Base-by-base conservation (phyloP, 1,139 yeast species). In the Kodamaea suecica region DNA sequence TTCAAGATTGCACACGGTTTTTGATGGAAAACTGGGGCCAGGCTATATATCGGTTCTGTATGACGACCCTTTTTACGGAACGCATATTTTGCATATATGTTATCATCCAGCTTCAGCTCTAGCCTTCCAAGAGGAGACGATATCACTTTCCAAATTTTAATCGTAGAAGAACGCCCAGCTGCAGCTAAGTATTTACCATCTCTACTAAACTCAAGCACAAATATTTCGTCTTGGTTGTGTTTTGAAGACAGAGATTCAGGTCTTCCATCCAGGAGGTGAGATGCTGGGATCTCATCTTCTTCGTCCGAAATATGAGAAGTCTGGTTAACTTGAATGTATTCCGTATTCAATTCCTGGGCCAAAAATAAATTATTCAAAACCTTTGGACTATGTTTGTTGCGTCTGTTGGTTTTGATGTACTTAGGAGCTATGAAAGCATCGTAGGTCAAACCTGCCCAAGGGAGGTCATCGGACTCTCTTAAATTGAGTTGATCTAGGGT, bases 101-200 rank as follows among this genome's bases (percentile, higher is more conserved):
- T 31, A 13, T 28, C 43, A 27, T 46, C 43, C 30, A 51, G 55
- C 27, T 61, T 58, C 40, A 58, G 58, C 43, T 73, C 76, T 43
- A 73, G 53, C 43, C 86, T 57, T 39, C 82, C 84, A 42, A 78
- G 61, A 1, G 86, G 81, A 0, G 87, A 77, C 1, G 85, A 68
- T 1, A 87, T 74, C 3, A 86, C 95, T 53, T 84, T 80, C 94
- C 95, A 88, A 2, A 90, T 66, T 37, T 80, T 66, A 23, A 88
- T 70, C 1, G 70, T 61, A 2, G 80, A 69, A 49, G 84, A 90
- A 42, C 84, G 75, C 7, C 95, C 95, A 0, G 92, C 95, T 0
- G 85, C 78, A 0, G 96, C 96, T 47, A 88, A 55, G 52, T 72
- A 86, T 53, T 77, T 80, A 6, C 97, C 97, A 59, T 88, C 95